These are phyloP conservation scores for Madurella mycetomatis DNA, from an alignment of 2,329 filamentous ascomycete genomes.

Conservation along the genomic window DNA sequence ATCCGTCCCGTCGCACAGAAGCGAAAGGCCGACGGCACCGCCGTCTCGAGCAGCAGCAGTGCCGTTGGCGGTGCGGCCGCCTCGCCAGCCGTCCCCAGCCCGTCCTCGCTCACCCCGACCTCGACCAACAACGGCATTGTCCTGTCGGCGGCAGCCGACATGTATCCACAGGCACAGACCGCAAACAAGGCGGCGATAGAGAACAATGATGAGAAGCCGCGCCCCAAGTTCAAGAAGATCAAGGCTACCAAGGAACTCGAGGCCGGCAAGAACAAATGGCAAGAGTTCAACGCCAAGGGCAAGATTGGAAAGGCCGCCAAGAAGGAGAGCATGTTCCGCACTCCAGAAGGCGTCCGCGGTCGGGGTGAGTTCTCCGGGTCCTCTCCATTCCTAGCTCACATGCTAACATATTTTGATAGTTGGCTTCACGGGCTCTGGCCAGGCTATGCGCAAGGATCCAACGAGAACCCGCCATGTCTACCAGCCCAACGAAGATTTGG, in stretches of 20 bases:
- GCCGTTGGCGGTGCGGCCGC: conserved; percentile 31
- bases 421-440: conserved; percentile 92
- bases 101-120: conserved; percentile 28
- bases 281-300: conserved; percentile 79
- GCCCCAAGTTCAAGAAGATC: conserved; percentile 81
- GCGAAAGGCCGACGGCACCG: conserved; percentile 77
- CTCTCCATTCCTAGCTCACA: background rate
- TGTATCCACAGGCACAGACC: conserved; percentile 54
- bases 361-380: conserved; percentile 58
- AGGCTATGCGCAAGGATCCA: conserved; percentile 90
- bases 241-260: conserved; percentile 90
- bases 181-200: conserved; percentile 47
- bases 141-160: conserved; percentile 51
- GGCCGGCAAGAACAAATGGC: conserved; percentile 88
- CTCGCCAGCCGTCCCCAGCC: conserved; percentile 10
- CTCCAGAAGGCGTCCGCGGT: conserved; percentile 77
- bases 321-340: conserved; percentile 97
- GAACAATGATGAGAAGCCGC: conserved; percentile 67
- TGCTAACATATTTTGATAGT: conserved; percentile 51
- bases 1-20: conserved; percentile 78
- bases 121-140: conserved; percentile 50
- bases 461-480: conserved; percentile 80
- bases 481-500: conserved; percentile 69
- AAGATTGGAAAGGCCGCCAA: conserved; percentile 65
- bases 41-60: conserved; percentile 32